Conservation (phyloP, 352 stramenopile species). For the Vaucheria bursata region DNA sequence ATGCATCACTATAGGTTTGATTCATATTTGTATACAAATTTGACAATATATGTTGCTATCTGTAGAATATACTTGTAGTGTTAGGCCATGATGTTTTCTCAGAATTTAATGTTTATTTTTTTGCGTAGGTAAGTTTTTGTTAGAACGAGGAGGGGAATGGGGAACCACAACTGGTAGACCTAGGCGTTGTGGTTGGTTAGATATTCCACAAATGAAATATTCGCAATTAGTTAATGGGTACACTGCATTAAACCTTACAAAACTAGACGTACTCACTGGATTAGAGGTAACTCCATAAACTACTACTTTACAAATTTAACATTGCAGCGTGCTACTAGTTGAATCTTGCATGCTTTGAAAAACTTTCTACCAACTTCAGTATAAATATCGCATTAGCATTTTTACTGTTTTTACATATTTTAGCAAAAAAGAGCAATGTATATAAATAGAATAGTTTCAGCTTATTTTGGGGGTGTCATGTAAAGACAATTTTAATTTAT, state of each 20-base stretch:
- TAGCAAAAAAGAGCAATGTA: too few relatives aligned
- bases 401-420: too few relatives aligned
- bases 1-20: too few relatives aligned
- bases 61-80: too few relatives aligned
- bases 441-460: too few relatives aligned
- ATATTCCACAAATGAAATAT: slow-evolving; percentile 88
- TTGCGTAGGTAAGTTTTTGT: slow-evolving; percentile 58
- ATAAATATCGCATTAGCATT: too few relatives aligned
- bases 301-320: not conserved
- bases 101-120: not conserved
- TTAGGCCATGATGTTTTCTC: too few relatives aligned
- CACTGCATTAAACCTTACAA: slow-evolving; percentile 95
- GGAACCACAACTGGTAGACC: slow-evolving; percentile 93
- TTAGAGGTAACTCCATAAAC: not conserved
- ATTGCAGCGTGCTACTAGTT: not conserved
- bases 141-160: slow-evolving; percentile 84
- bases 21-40: too few relatives aligned
- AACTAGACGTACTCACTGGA: slow-evolving; percentile 95
- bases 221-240: slow-evolving; percentile 87
- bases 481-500: too few relatives aligned
- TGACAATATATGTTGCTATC: too few relatives aligned
- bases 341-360: not conserved
- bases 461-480: too few relatives aligned
- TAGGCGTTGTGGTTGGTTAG: slow-evolving; percentile 94
- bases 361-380: not conserved